These are phyloP conservation scores for Phaeosphaeria sp. DNA, from an alignment of 2,329 filamentous ascomycete genomes.

Conservation along the genomic window DNA sequence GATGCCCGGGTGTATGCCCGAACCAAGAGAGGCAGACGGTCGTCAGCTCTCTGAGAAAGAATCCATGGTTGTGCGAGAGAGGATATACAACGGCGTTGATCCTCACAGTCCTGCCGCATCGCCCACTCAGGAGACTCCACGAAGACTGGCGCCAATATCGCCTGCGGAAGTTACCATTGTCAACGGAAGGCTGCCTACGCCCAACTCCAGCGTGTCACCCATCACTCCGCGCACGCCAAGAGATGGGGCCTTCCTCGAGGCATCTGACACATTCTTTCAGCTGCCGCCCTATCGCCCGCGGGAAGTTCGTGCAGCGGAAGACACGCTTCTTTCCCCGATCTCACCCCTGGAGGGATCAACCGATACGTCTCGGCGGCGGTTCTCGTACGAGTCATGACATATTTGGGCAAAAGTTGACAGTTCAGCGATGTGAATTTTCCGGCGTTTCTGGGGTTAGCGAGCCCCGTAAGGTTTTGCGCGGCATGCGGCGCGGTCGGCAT, in stretches of 20 bases:
- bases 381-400: slow-evolving; percentile 48
- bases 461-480: slow-evolving; percentile 4
- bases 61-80: slow-evolving; percentile 54
- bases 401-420: slow-evolving; percentile 16
- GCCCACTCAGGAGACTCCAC: slow-evolving; percentile 27
- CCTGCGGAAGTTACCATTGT: slow-evolving; percentile 39
- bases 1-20: slow-evolving; percentile 63
- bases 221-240: slow-evolving; percentile 40
- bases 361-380: slow-evolving; percentile 41
- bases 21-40: slow-evolving; percentile 58
- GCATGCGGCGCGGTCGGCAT: slow-evolving; percentile 5
- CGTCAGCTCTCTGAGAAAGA: slow-evolving; percentile 58
- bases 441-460: slow-evolving; percentile 14
- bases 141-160: slow-evolving; percentile 32
- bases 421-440: slow-evolving; percentile 12
- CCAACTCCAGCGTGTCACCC: slow-evolving; percentile 30
- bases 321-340: slow-evolving; percentile 41
- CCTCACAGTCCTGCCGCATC: slow-evolving; percentile 26
- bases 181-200: slow-evolving; percentile 25
- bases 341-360: slow-evolving; percentile 42
- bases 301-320: slow-evolving; percentile 32
- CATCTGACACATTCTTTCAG: slow-evolving; percentile 40
- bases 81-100: slow-evolving; percentile 55
- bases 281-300: slow-evolving; percentile 30
- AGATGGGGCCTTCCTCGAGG: slow-evolving; percentile 42